Evolutionary conservation across 75 land plant genomes (phyloP).

Genomic region (Pinus tabuliformis): DNA sequence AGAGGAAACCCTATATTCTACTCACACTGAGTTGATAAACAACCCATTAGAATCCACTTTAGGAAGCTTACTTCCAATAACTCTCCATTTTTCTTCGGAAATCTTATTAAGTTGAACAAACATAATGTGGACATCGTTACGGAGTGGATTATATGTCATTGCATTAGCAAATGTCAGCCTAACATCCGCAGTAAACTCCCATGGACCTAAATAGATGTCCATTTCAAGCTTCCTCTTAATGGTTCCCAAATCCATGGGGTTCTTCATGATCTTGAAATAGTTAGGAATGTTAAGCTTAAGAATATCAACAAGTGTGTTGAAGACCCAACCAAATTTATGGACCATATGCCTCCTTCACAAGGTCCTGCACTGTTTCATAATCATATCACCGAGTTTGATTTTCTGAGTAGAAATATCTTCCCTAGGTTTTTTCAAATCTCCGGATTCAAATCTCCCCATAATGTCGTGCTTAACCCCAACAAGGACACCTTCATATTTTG

Average conservation of each 20-base stretch:
- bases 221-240: slow-evolving; percentile 53
- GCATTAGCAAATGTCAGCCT: slow-evolving; percentile 89
- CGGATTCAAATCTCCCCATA: slow-evolving; percentile 23
- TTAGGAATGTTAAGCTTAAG: slow-evolving; percentile 80
- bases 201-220: slow-evolving; percentile 41
- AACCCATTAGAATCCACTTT: slow-evolving; percentile 8
- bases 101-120: slow-evolving; percentile 56
- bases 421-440: slow-evolving; percentile 17
- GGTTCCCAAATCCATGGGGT: slow-evolving; percentile 95
- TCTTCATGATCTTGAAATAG: slow-evolving; percentile 71
- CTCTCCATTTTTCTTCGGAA: slow-evolving; percentile 76
- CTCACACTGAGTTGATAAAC: no score
- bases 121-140: slow-evolving; percentile 84
- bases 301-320: slow-evolving; percentile 82
- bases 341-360: slow-evolving; percentile 61
- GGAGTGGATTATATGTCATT: slow-evolving; percentile 84
- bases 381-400: slow-evolving; percentile 8
- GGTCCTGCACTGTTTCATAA: slow-evolving; percentile 70
- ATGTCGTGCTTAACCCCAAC: slow-evolving; percentile 25
- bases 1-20: no score
- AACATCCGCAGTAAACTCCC: slow-evolving; percentile 80
- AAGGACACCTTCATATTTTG: slow-evolving; percentile 6
- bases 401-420: slow-evolving; percentile 11
- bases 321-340: slow-evolving; percentile 72
- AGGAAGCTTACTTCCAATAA: slow-evolving; percentile 65